Evolutionary conservation across 148 eudicot species (phyloP).

Genomic region (Bassia scoparia): DNA sequence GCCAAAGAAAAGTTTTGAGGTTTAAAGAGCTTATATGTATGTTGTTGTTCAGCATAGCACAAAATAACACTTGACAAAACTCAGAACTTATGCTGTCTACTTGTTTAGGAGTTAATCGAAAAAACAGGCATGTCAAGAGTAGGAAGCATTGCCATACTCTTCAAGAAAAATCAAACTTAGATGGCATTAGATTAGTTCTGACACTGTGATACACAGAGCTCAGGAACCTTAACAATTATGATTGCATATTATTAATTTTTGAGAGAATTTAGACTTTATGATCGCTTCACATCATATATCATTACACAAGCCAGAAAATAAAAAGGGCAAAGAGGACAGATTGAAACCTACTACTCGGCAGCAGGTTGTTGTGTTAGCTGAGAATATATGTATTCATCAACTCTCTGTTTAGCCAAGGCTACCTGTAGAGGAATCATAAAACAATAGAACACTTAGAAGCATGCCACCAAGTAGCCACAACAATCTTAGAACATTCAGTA

Average conservation of each 20-base stretch:
- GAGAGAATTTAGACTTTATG: neutral
- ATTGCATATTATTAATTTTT: neutral
- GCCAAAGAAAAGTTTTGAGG: neutral
- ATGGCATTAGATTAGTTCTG: neutral
- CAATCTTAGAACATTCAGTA: neutral
- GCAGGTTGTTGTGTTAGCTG: constrained; percentile 61
- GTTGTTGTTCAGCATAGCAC: no score
- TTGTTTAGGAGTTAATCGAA: no score
- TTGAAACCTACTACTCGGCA: constrained; percentile 40
- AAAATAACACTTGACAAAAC: neutral
- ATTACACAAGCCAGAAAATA: neutral
- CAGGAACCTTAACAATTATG: neutral
- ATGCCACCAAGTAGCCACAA: neutral
- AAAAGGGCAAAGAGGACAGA: constrained; percentile 1
- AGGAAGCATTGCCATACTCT: neutral
- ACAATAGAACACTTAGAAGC: neutral
- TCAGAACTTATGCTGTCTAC: neutral
- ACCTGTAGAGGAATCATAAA: constrained; percentile 41
- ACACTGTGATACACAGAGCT: neutral
- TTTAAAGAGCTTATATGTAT: no score
- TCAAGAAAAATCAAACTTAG: neutral
- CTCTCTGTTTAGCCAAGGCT: constrained; percentile 83
- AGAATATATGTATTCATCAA: constrained; percentile 80
- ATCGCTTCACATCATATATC: neutral
- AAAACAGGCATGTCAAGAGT: neutral